Evolutionary conservation across 345 rosid genomes (phyloP), one percentile per base, ranked within the genome.

Genomic region (Raphanus raphanistrum): DNA sequence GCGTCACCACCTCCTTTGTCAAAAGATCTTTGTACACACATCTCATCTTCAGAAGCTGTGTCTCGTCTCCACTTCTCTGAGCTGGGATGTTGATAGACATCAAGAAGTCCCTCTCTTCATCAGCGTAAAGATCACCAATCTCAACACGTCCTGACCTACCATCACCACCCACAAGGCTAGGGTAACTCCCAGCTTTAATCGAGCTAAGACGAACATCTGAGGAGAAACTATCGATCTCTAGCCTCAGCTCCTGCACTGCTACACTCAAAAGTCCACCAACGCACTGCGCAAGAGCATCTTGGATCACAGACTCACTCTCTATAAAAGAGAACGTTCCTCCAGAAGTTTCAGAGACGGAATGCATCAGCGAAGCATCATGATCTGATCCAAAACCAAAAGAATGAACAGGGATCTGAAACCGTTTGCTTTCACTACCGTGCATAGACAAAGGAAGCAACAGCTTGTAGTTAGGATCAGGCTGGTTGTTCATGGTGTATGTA

Each of bases 251-350:
- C 79, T 93, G 98, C 61, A 85, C 96, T 29, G 92, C 97, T 59
- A 96, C 98, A 69, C 99, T 96, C 77, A 96, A 68, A 64, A 96
- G 90, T 13, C 99, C 99, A 10, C 99, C 99, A 45, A 96, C 93
- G 83, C 99, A 93, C 79, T 96, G 98, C 12, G 99, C 99, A 83
- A 93, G 92, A 65, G 99, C 98, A 76, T 96, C 98, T 76, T 96
- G 99, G 55, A 96, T 91, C 73, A 86, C 89, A 67, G 91, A 84
- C 77, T 91, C 99, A 0, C 90, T 88, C 85, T 93, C 99, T 2
- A 93, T 93, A 76, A 96, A 93, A 33, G 98, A 93, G 84, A 96
- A 96, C 0, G 98, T 96, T 29, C 99, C 99, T 25, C 98, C 94
- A 8, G 98, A 91, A 35, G 75, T 85, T 79, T 96, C 94, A 26